phyloP scores from a whole-genome alignment of 352 stramenopile genomes.

The Phytophthora pseudosyringae region DNA sequence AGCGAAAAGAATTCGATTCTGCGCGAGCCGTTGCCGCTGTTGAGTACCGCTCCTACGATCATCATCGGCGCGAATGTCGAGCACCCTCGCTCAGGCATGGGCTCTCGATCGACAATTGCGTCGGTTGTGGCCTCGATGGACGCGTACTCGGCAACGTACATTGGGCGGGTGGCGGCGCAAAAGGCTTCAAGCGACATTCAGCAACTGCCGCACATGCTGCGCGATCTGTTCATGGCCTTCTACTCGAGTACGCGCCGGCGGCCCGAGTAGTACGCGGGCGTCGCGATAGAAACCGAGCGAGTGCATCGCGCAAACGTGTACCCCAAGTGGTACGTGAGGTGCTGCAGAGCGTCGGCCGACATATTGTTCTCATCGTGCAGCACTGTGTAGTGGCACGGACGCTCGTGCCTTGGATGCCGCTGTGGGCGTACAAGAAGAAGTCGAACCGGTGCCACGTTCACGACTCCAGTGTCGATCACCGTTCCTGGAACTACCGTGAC shows the following conservation, averaged over 20 bases:
- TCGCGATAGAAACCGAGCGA: slow-evolving; percentile 83
- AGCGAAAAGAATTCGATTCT: slow-evolving; percentile 67
- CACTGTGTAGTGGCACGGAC: slow-evolving; percentile 86
- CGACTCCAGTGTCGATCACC: slow-evolving; percentile 79
- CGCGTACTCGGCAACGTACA: slow-evolving; percentile 56
- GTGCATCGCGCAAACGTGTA: slow-evolving; percentile 87
- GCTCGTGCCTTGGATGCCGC: slow-evolving; percentile 77
- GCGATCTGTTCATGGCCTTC: slow-evolving; percentile 77
- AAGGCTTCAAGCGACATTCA: slow-evolving; percentile 55
- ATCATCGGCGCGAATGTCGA: slow-evolving; percentile 82
- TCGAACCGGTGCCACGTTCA: slow-evolving; percentile 81
- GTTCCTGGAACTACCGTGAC: too few relatives aligned
- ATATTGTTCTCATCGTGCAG: slow-evolving; percentile 76
- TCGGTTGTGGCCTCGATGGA: slow-evolving; percentile 83
- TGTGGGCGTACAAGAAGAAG: slow-evolving; percentile 88
- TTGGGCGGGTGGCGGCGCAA: slow-evolving; percentile 59
- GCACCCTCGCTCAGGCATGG: slow-evolving; percentile 63
- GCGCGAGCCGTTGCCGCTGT: slow-evolving; percentile 41
- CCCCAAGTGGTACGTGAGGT: slow-evolving; percentile 70
- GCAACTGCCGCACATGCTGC: slow-evolving; percentile 62
- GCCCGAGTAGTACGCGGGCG: slow-evolving; percentile 84
- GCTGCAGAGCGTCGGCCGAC: slow-evolving; percentile 65
- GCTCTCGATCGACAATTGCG: slow-evolving; percentile 65
- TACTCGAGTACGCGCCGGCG: slow-evolving; percentile 68
- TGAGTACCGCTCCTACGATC: slow-evolving; percentile 62